These are phyloP conservation scores for Microbotryum scabiosae DNA, from an alignment of 1,284 basidiomycete genomes.

Conservation along the genomic window DNA sequence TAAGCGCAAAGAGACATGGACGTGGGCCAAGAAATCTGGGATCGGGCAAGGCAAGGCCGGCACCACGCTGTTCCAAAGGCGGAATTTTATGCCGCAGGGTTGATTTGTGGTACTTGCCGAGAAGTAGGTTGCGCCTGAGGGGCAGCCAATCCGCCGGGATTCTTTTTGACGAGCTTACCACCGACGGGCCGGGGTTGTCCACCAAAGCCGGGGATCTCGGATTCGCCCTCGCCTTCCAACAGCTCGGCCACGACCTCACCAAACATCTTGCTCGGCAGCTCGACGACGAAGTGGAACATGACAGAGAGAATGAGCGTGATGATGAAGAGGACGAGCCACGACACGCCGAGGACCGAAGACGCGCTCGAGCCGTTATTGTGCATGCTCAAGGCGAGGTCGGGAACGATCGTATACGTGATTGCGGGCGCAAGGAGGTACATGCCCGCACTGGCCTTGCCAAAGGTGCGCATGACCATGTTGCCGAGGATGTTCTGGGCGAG, in stretches of 20 bases:
- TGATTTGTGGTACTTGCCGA: too few relatives aligned
- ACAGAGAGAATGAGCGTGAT: slow-evolving; percentile 32
- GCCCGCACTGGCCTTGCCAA: slow-evolving; percentile 36
- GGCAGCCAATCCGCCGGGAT: too few relatives aligned
- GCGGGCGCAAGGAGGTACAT: slow-evolving; percentile 36
- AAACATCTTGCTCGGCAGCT: slow-evolving; percentile 36
- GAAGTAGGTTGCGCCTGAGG: too few relatives aligned
- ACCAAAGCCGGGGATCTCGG: too few relatives aligned
- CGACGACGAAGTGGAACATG: slow-evolving; percentile 37
- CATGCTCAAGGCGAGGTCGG: slow-evolving; percentile 34
- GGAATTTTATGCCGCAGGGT: too few relatives aligned
- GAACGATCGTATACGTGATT: slow-evolving; percentile 37
- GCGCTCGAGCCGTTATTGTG: slow-evolving; percentile 31
- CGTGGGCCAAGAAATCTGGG: too few relatives aligned
- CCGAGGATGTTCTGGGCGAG: slow-evolving; percentile 36
- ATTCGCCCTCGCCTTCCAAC: slow-evolving; percentile 22
- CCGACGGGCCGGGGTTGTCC: too few relatives aligned
- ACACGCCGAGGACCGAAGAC: slow-evolving; percentile 33
- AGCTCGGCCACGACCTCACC: slow-evolving; percentile 35
- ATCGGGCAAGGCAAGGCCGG: too few relatives aligned
- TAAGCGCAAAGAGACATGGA: too few relatives aligned
- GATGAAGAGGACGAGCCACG: slow-evolving; percentile 35
- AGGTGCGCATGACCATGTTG: slow-evolving; percentile 35
- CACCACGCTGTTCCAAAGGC: too few relatives aligned
- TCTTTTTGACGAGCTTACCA: too few relatives aligned